These are phyloP conservation scores for Aspergillus melleus DNA, from an alignment of 2,329 filamentous ascomycete species.

Conservation along the genomic window DNA sequence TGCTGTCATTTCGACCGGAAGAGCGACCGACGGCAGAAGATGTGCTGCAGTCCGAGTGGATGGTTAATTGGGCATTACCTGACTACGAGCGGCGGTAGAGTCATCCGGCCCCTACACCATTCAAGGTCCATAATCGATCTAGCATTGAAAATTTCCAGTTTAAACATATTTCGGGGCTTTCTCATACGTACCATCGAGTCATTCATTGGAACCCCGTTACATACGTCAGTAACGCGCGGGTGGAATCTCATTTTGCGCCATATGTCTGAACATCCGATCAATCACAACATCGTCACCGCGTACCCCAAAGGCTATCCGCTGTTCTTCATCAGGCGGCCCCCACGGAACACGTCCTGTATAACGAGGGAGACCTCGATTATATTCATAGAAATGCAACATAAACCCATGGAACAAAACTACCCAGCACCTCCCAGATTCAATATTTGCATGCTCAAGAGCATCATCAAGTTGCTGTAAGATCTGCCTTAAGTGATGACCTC, in stretches of 20 bases:
- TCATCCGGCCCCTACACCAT: no score
- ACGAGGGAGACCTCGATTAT: constrained; percentile 2
- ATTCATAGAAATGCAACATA: constrained; percentile 9
- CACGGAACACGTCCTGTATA: not conserved
- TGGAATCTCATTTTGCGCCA: not conserved
- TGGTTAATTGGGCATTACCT: constrained; percentile 35
- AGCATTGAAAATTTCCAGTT: no score
- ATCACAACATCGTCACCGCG: not conserved
- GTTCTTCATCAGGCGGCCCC: not conserved
- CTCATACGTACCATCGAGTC: no score
- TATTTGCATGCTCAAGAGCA: constrained; percentile 5
- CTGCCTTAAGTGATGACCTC: not conserved
- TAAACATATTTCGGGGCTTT: no score
- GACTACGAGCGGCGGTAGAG: constrained; percentile 6
- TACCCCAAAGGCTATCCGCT: not conserved
- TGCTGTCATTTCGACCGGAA: constrained; percentile 31
- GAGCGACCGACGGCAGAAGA: constrained; percentile 29
- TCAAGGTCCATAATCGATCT: no score
- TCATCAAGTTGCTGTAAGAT: not conserved
- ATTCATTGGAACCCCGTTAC: no score
- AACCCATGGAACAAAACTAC: constrained; percentile 7
- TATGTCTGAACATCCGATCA: not conserved
- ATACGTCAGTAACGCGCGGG: no score
- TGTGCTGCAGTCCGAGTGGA: constrained; percentile 36
- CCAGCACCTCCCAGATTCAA: constrained; percentile 10